These are phyloP conservation scores for Aureobasidium subglaciale DNA, from an alignment of 2,329 filamentous ascomycete species.

Conservation along the genomic window DNA sequence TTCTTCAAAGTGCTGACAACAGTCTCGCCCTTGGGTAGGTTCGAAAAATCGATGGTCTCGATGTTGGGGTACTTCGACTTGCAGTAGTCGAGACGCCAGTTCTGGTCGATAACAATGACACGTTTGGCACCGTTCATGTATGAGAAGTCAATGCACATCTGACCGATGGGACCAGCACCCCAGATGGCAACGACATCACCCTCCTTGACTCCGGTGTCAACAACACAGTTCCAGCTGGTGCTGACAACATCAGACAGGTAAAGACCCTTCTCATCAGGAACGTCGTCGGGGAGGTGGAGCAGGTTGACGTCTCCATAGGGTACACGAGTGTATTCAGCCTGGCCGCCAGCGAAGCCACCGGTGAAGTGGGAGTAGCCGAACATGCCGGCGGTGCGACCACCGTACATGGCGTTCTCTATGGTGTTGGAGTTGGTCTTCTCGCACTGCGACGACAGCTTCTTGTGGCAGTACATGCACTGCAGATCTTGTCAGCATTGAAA, in stretches of 20 bases:
- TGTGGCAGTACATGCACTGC: constrained; percentile 66
- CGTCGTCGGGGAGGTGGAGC: constrained; percentile 66
- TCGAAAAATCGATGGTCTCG: constrained; percentile 62
- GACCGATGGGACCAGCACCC: constrained; percentile 81
- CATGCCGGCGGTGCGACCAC: constrained; percentile 62
- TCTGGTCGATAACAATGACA: constrained; percentile 73
- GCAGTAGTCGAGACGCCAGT: constrained; percentile 62
- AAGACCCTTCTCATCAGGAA: constrained; percentile 78
- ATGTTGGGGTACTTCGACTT: constrained; percentile 58
- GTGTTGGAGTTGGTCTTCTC: constrained; percentile 72
- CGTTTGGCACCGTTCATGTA: constrained; percentile 65
- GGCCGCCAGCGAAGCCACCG: constrained; percentile 79
- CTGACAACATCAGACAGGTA: constrained; percentile 74
- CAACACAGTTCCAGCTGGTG: constrained; percentile 75
- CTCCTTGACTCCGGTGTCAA: constrained; percentile 74
- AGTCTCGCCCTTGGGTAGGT: constrained; percentile 49
- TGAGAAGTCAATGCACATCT: constrained; percentile 63
- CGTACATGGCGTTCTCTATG: constrained; percentile 68
- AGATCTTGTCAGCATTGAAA: neutral
- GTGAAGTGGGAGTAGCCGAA: constrained; percentile 62
- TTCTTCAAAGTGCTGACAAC: constrained; percentile 69
- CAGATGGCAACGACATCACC: constrained; percentile 75
- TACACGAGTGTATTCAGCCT: constrained; percentile 80
- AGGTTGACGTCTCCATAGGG: constrained; percentile 76
- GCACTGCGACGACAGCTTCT: constrained; percentile 73